phyloP scores from a whole-genome alignment of 305 asterid genomes.

The Coffea humblotiana region DNA sequence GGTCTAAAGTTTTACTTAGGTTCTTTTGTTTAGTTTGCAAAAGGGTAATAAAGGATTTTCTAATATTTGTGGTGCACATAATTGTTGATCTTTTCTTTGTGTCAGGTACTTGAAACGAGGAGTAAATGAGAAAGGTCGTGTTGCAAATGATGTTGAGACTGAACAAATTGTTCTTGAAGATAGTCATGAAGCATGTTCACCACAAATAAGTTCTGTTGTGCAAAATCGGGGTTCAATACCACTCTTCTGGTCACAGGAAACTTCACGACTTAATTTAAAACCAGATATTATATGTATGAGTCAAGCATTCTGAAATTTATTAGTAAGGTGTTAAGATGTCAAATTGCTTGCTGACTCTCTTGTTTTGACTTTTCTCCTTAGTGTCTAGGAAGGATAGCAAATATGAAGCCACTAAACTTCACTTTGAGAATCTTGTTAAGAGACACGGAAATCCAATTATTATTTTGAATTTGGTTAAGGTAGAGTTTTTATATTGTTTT shows the following conservation, averaged over 20 bases:
- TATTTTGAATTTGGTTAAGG: conserved; percentile 91
- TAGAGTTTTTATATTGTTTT: conserved; percentile 26
- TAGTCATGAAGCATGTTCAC: conserved; percentile 47
- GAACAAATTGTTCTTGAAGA: conserved; percentile 88
- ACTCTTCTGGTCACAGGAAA: conserved; percentile 96
- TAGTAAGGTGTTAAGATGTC: conserved; percentile 14
- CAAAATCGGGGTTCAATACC: conserved; percentile 97
- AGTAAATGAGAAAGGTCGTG: conserved; percentile 90
- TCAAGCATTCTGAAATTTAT: conserved; percentile 15
- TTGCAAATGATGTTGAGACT: conserved; percentile 97
- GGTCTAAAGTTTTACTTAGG: neutral
- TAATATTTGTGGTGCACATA: neutral
- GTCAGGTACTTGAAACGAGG: conserved; percentile 81
- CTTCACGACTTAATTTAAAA: conserved; percentile 74
- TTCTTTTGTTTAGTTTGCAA: neutral
- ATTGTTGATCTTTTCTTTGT: conserved; percentile 14
- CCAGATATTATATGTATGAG: conserved; percentile 84
- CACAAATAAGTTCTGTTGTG: conserved; percentile 75
- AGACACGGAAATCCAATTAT: conserved; percentile 95
- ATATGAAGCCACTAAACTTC: conserved; percentile 88
- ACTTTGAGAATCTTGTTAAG: conserved; percentile 80
- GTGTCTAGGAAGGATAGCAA: conserved; percentile 77
- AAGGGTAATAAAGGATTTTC: neutral
- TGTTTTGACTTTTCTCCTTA: conserved; percentile 34
- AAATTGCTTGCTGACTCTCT: conserved; percentile 3